Percentiles rank a stretch among this genome's conserved stretches.
These are phyloP conservation scores for Ophiostoma angusticollis DNA, from an alignment of 2,329 filamentous ascomycete genomes.

Conservation along the genomic window DNA sequence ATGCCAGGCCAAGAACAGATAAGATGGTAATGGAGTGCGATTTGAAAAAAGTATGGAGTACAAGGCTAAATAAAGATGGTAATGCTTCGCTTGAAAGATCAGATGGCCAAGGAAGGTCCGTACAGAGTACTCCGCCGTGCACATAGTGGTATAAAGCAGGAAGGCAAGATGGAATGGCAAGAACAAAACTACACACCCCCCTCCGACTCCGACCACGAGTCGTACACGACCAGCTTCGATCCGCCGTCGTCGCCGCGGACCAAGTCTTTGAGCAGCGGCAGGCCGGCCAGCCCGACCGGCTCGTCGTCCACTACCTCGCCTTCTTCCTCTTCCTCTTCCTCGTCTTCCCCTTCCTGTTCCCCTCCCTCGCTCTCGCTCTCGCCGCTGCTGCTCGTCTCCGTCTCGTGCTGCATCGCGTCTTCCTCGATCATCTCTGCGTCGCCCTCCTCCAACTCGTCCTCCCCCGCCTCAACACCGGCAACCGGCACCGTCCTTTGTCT, in stretches of 20 bases:
- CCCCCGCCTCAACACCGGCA: background rate
- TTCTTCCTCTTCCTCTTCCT: background rate
- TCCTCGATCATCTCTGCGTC: background rate
- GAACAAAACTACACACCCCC: background rate
- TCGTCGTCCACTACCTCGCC: background rate
- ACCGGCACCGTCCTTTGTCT: conserved; percentile 3
- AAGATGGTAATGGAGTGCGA: no score
- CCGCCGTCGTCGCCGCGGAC: background rate
- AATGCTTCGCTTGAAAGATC: no score
- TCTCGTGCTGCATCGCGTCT: conserved; percentile 4
- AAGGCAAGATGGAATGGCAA: no score
- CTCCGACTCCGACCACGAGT: conserved; percentile 15
- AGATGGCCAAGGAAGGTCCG: no score
- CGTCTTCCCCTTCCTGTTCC: background rate
- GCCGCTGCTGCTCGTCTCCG: conserved; percentile 13
- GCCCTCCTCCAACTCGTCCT: background rate
- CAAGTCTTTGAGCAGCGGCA: background rate
- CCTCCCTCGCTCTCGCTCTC: conserved; percentile 3
- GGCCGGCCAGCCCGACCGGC: background rate
- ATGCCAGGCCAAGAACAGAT: no score
- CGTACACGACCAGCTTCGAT: conserved; percentile 14
- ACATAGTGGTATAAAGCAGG: no score
- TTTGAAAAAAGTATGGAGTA: no score
- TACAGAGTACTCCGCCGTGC: no score
- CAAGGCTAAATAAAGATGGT: no score